A percentile compares a stretch with the other conserved stretches of the same genome.
phyloP scores from a whole-genome alignment of 2,329 filamentous ascomycete species.

The Shiraia bambusicola region DNA sequence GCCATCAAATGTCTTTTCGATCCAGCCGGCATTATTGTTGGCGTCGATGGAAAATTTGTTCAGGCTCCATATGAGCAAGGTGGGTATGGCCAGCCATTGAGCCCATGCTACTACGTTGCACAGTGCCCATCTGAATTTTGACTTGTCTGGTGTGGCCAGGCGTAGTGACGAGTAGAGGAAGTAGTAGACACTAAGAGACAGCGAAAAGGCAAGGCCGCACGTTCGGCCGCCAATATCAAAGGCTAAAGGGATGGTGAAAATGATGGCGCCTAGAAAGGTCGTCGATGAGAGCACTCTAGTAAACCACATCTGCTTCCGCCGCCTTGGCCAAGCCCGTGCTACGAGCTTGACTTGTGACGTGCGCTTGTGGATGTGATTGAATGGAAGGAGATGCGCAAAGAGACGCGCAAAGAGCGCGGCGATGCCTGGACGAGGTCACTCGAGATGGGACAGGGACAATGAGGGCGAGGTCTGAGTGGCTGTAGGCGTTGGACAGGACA shows the following conservation, averaged over 20 bases:
- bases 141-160: slow-evolving; percentile 76
- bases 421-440: slow-evolving; percentile 17
- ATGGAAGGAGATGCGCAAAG: slow-evolving; percentile 20
- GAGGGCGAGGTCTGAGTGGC: slow-evolving; percentile 10
- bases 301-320: slow-evolving; percentile 72
- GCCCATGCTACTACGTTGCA: slow-evolving; percentile 69
- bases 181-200: slow-evolving; percentile 87
- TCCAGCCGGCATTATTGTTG: slow-evolving; percentile 71
- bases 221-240: slow-evolving; percentile 97
- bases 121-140: slow-evolving; percentile 71
- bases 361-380: slow-evolving; percentile 16
- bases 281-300: slow-evolving; percentile 77
- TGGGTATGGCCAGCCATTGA: slow-evolving; percentile 85
- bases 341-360: slow-evolving; percentile 42
- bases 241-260: slow-evolving; percentile 93
- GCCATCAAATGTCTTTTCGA: slow-evolving; percentile 73
- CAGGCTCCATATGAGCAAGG: slow-evolving; percentile 89
- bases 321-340: slow-evolving; percentile 50
- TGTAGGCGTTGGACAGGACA: slow-evolving; percentile 16
- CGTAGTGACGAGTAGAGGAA: slow-evolving; percentile 80
- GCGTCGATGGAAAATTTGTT: slow-evolving; percentile 93
- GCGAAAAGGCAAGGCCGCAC: slow-evolving; percentile 90
- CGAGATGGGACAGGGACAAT: slow-evolving; percentile 2
- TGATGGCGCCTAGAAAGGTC: slow-evolving; percentile 85
- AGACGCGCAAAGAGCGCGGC: slow-evolving; percentile 35